Base-by-base conservation (phyloP, 2,329 filamentous ascomycete species). In the Trichoderma koningii region DNA sequence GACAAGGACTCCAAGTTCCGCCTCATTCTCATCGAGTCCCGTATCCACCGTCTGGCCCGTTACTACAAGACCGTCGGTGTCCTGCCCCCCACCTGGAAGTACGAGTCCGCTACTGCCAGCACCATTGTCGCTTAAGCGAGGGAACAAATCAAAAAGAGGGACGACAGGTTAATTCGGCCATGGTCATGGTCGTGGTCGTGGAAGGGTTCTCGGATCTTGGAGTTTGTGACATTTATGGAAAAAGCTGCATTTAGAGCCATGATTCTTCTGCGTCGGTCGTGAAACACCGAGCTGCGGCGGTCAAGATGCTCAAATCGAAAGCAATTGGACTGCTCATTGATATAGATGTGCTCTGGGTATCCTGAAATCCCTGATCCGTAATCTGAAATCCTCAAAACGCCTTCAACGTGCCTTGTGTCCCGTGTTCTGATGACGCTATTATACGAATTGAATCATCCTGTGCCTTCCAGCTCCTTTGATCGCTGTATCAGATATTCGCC, bases 1-100 rank as follows among this genome's bases (percentile, higher is more conserved):
- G 95, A 99, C 88, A 96, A 93, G 87, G 95, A 99, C 88, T 92
- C 90, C 87, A 99, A 99, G 88, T 99, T 99, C 92, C 94, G 95
- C 80, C 92, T 99, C 73, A 99, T 99, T 94, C 91, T 99, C 76
- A 96, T 99, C 84, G 95, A 99, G 88, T 98, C 95, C 80, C 92
- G 96, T 84, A 98, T 99, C 84, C 95, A 99, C 91, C 94, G 95
- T 86, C 91, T 99, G 74, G 95, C 93, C 79, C 91, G 95, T 76
- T 98, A 98, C 91, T 99, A 98, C 92, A 98, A 97, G 91, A 94
- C 93, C 80, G 94, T 89, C 78, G 87, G 87, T 80, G 86, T 89
- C 77, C 85, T 89, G 69, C 86, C 94, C 77, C 94, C 94, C 74
- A 98, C 92, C 85, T 98, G 94, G 94, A 93, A 92, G 86, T 98